Base-by-base conservation (phyloP, 1,284 basidiomycete genomes). In the Fistulina hepatica region DNA sequence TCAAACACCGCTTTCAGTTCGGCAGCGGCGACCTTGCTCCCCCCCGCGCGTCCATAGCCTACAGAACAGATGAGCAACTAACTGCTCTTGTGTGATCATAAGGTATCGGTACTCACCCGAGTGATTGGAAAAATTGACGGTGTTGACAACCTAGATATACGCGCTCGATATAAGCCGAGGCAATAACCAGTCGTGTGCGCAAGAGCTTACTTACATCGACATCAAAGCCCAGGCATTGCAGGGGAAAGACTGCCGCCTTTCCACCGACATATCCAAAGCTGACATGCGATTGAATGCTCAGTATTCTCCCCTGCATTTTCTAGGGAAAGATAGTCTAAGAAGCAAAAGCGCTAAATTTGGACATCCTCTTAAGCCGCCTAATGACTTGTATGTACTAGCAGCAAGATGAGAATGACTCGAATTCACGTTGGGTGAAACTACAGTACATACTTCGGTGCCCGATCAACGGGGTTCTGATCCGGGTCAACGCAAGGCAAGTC, bases 91-190 rank as follows among this genome's bases (percentile, higher is more conserved):
- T 4, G 13, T 13, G 10, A 3, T 3, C 9, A 19, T 16, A 13
- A 13, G 28, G 17, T 13, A 13, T 16, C 10, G n/a, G n/a, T 11
- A 54, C 71, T 39, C 41, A 81, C 92, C 92, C 5, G 91, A 77
- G 57, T 99, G 94, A 51, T 98, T 99, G 11, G 85, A 88, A 52
- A 76, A 95, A 51, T 97, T 89, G 33, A 97, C 94, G 0, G 93
- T 95, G 58, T 97, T 97, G 27, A 97, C 74, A 17, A 86, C 81
- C 73, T 98, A 70, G 15, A 8, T 5, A 4, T 3, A 16, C 10
- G 28, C n/a, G n/a, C n/a, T n/a, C n/a, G n/a, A n/a, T n/a, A n/a
- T n/a, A n/a, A n/a, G n/a, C n/a, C n/a, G n/a, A 30, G n/a, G n/a
- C 6, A 13, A n/a, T 6, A 30, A 16, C 24, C 24, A 9, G n/a